Evolutionary conservation across 306 rosid genomes (phyloP), one percentile per base, ranked within the genome.

Genomic region (Neltuma alba): DNA sequence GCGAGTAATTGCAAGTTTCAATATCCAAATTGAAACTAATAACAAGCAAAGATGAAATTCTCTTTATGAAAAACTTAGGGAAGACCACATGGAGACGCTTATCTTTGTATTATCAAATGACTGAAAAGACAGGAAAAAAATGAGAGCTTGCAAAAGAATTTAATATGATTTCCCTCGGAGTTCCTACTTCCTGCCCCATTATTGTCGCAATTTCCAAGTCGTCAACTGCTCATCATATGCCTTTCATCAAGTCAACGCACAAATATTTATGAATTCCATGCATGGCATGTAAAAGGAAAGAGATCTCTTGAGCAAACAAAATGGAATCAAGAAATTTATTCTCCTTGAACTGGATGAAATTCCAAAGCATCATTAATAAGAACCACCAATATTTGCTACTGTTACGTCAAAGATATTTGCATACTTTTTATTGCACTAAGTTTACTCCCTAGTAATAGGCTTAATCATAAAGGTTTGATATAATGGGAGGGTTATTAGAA

Each of bases 291-390:
- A 6, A 44, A 7, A 42, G 23, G 30, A 47, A 20, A 71, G 5
- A 71, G 31, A 28, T 54, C 50, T 33, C 48, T 65, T 38, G 69
- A 64, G 68, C 57, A 44, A 42, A 60, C 68, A 74, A 67, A 45
- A 74, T 67, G 31, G 40, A 11, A 66, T 62, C 7, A 63, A 75
- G 27, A 75, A 14, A 54, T 18, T 16, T 55, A 55, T 70, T 80
- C 70, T 76, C 75, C 63, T 45, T 70, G 36, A n/a, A 5, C 42
- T 52, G 38, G 30, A 83, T 62, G 58, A 48, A 79, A 60, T 79
- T 67, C 60, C 9, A 70, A 55, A 65, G 28, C 72, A 66, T 66
- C 45, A 72, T 64, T 5, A 70, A 38, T 18, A 74, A 48, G 65
- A 75, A 82, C 36, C 63, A 61, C 37, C 42, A 48, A 20, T 20